Base-by-base conservation (phyloP, 1,284 basidiomycete genomes). In the Exobasidium cylindrosporum region DNA sequence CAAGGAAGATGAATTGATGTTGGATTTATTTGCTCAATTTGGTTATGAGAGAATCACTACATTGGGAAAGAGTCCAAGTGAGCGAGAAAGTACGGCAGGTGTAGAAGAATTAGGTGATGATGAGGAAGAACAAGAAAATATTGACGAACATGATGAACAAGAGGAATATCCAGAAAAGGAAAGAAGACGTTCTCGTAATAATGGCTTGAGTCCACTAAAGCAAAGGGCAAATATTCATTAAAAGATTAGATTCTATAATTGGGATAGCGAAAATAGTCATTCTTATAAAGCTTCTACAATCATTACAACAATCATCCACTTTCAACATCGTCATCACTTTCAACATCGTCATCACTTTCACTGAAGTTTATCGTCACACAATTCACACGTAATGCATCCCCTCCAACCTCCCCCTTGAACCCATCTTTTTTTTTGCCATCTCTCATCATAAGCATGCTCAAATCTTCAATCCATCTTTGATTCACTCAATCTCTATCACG, bases 11-110 rank as follows among this genome's bases (percentile, higher is more conserved):
- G 53, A 35, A 14, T 29, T 30, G 6, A 21, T 46, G 5, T n/a
- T 43, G 14, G 44, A 57, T 57, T 17, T 57, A 26, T 57, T 47
- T 28, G 28, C 4, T 54, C 44, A 23, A 13, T 43, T 46, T 43
- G 14, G 35, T 3, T 23, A 32, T 5, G 5, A 55, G 28, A 35
- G 53, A 35, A 13, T 29, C 2, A 55, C 5, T 32, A 30, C 21
- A 4, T 21, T 21, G 14, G n/a, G 26, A 4, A 28, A 50, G 21
- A 50, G 3, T 13, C 17, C 13, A 14, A 28, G 26, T 28, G 47
- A 50, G 21, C 21, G 21, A 24, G 26, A 24, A 13, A 50, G 21
- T 4, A 28, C 47, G 3, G n/a, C 47, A 23, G 3, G 47, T 13
- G 13, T 24, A 4, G 26, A 50, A 21, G 26, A 28, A 21, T 13